Evolutionary conservation across 164 flowering plant species (phyloP).

Genomic region (Malania oleifera): DNA sequence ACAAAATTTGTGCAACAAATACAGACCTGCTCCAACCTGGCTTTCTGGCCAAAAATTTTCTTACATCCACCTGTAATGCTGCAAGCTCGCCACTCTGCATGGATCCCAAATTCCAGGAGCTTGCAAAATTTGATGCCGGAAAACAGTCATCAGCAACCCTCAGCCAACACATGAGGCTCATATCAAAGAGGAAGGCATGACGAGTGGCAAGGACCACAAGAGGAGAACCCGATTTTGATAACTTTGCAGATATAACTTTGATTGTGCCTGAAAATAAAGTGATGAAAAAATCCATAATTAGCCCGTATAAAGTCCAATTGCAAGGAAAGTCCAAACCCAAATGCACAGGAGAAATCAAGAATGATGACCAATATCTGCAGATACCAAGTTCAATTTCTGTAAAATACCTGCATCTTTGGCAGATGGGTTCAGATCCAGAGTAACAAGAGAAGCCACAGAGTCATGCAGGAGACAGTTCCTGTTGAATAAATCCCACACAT

Average conservation of each 20-base stretch:
- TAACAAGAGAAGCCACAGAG: conserved; percentile 65
- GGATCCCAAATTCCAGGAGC: conserved; percentile 87
- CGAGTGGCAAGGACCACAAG: conserved; percentile 87
- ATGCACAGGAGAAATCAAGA: no score
- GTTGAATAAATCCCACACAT: conserved; percentile 86
- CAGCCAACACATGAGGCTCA: conserved; percentile 89
- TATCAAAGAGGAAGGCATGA: conserved; percentile 92
- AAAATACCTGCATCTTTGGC: conserved; percentile 54
- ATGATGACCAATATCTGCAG: not conserved
- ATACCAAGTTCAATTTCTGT: not conserved
- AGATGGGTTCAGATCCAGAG: conserved; percentile 41
- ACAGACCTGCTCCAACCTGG: conserved; percentile 92
- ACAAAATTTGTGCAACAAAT: not conserved
- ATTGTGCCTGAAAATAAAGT: conserved; percentile 51
- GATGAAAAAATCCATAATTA: conserved; percentile 3
- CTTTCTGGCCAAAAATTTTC: conserved; percentile 86
- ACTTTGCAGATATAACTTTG: conserved; percentile 87
- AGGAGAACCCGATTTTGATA: conserved; percentile 90
- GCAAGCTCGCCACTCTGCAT: conserved; percentile 87
- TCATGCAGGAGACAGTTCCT: conserved; percentile 78
- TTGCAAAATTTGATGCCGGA: conserved; percentile 87
- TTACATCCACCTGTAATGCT: conserved; percentile 83
- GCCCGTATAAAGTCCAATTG: not conserved
- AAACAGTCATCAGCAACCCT: conserved; percentile 95
- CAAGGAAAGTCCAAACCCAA: not conserved